Percentiles rank a stretch among this genome's conserved stretches.
phyloP scores from a whole-genome alignment of 2,329 filamentous ascomycete species.

The Cladorrhinum sp. region DNA sequence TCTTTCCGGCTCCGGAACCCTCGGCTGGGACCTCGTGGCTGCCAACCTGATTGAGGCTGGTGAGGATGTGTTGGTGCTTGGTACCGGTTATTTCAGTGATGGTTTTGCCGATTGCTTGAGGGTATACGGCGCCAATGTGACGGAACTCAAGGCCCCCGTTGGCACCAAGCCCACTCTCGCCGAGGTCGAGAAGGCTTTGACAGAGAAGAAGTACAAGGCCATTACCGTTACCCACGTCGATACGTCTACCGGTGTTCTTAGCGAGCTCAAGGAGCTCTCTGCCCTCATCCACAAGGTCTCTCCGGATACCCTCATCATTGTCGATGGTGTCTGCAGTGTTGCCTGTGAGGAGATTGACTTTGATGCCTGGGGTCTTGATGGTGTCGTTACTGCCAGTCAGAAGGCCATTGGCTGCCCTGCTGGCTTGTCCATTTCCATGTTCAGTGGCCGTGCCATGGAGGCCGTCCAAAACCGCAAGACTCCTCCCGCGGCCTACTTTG shows the following conservation, averaged over 20 bases:
- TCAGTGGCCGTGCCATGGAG: slow-evolving; percentile 82
- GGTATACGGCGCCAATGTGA: slow-evolving; percentile 86
- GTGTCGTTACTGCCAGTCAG: slow-evolving; percentile 88
- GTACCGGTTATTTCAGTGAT: slow-evolving; percentile 96
- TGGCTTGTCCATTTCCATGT: slow-evolving; percentile 90
- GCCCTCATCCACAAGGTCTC: slow-evolving; percentile 82
- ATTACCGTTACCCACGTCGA: slow-evolving; percentile 96
- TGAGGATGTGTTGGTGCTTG: slow-evolving; percentile 87
- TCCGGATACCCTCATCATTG: slow-evolving; percentile 85
- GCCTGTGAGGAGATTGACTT: slow-evolving; percentile 95
- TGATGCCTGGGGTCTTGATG: slow-evolving; percentile 91
- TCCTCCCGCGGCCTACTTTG: slow-evolving; percentile 85
- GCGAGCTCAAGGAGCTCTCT: slow-evolving; percentile 79
- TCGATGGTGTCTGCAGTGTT: slow-evolving; percentile 96
- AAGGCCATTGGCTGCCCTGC: slow-evolving; percentile 97
- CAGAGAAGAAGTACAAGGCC: slow-evolving; percentile 89
- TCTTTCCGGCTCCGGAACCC: slow-evolving; percentile 88
- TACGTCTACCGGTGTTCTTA: slow-evolving; percentile 93
- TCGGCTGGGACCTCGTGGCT: slow-evolving; percentile 96
- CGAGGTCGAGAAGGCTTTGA: slow-evolving; percentile 84
- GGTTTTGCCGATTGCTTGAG: slow-evolving; percentile 89
- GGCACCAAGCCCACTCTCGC: slow-evolving; percentile 82
- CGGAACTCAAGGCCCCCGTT: slow-evolving; percentile 84
- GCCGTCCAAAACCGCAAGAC: slow-evolving; percentile 76
- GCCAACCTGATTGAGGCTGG: slow-evolving; percentile 87